phyloP scores from a whole-genome alignment of 2,329 filamentous ascomycete species.

The Falciphora oryzae region DNA sequence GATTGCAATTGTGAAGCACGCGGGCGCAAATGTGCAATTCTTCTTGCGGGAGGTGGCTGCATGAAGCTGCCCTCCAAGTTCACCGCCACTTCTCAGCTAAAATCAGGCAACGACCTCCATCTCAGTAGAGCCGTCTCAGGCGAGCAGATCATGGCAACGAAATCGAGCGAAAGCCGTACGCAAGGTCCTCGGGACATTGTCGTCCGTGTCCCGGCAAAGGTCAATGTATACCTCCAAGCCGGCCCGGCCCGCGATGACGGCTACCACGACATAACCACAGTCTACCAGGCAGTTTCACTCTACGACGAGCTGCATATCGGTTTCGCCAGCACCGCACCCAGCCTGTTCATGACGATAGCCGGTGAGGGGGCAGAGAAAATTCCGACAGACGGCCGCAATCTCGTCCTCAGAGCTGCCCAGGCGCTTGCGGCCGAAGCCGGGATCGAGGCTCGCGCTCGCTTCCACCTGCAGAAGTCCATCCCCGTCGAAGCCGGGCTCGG shows the following conservation, averaged over 20 bases:
- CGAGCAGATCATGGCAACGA: too few relatives aligned
- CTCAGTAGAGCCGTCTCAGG: too few relatives aligned
- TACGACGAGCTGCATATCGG: neutral
- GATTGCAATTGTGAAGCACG: too few relatives aligned
- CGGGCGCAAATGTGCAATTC: too few relatives aligned
- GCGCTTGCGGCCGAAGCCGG: neutral
- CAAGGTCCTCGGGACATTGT: neutral
- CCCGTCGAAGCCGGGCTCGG: neutral
- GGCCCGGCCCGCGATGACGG: neutral
- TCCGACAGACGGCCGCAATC: neutral
- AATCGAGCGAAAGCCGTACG: neutral
- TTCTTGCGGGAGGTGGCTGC: too few relatives aligned
- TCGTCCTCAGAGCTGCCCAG: neutral
- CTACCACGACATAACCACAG: conserved; percentile 1
- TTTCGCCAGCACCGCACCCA: neutral
- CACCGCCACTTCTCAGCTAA: too few relatives aligned
- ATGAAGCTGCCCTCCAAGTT: too few relatives aligned
- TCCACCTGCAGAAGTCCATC: neutral
- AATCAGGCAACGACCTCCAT: too few relatives aligned
- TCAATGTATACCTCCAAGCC: neutral
- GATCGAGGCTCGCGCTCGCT: neutral
- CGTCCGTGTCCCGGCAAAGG: neutral
- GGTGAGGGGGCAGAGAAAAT: neutral
- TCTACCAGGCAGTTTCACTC: neutral
- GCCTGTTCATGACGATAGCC: too few relatives aligned